Conservation (phyloP, 2,329 filamentous ascomycete species). For the Tympanopsis confertula region DNA sequence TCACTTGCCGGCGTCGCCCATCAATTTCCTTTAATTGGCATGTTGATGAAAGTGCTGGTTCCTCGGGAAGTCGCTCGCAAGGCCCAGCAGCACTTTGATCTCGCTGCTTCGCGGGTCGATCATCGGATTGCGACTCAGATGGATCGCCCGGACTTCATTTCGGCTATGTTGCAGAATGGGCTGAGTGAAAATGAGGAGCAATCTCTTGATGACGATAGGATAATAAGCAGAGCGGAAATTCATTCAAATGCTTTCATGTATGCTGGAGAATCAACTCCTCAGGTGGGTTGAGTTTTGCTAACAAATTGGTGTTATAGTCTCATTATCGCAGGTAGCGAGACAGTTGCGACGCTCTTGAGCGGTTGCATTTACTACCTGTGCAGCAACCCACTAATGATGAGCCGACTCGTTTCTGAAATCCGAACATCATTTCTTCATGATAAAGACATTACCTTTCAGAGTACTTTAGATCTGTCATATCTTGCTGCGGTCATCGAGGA, state of each 20-base stretch:
- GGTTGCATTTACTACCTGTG: background rate
- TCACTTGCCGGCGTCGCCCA: background rate
- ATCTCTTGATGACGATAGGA: background rate
- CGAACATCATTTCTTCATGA: background rate
- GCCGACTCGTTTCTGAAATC: background rate
- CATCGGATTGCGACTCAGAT: background rate
- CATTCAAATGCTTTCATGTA: background rate
- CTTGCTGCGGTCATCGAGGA: background rate
- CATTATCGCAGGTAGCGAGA: background rate
- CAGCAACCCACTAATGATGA: background rate
- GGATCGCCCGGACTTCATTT: background rate
- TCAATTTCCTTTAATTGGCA: background rate
- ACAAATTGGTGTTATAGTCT: background rate
- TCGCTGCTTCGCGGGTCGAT: conserved; percentile 6
- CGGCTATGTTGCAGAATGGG: background rate
- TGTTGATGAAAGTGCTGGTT: background rate
- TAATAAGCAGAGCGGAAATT: background rate
- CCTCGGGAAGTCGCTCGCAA: background rate
- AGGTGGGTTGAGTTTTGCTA: background rate
- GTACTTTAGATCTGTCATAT: background rate
- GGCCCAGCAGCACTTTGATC: background rate
- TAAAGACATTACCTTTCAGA: background rate
- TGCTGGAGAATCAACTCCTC: background rate
- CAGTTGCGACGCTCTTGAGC: background rate
- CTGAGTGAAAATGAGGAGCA: background rate